Evolutionary conservation across 2,329 filamentous ascomycete species (phyloP).

Genomic region (Cryphonectria japonica): DNA sequence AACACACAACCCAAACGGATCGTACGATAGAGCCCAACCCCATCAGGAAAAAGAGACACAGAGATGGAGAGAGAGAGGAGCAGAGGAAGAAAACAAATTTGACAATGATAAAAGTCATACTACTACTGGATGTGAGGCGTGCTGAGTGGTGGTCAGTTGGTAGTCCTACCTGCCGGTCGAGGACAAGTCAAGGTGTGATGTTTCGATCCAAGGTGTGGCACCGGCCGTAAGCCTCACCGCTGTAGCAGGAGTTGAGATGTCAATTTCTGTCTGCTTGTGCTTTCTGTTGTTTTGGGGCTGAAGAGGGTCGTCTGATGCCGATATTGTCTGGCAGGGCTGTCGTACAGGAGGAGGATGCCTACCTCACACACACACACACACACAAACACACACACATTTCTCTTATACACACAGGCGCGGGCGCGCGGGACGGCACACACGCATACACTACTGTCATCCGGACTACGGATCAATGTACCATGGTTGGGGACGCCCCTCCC

Average conservation of each 20-base stretch:
- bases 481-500: neutral
- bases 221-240: conserved; percentile 9
- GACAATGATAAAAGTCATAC: neutral
- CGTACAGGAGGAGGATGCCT: neutral
- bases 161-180: neutral
- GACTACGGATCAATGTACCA: neutral
- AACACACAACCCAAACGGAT: neutral
- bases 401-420: neutral
- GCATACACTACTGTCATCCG: neutral
- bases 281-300: neutral
- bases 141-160: neutral
- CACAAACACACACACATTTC: neutral
- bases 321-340: neutral
- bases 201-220: neutral
- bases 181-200: neutral
- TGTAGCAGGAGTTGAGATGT: neutral
- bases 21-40: neutral
- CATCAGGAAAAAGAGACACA: neutral
- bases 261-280: neutral
- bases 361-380: too few relatives aligned
- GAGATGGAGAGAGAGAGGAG: neutral
- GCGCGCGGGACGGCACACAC: neutral
- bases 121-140: neutral
- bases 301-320: neutral
- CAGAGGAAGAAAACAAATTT: neutral